A percentile compares a stretch with the other conserved stretches of the same genome.
These are phyloP conservation scores for Epichloe aotearoae DNA, from an alignment of 2,329 filamentous ascomycete species.

Conservation along the genomic window DNA sequence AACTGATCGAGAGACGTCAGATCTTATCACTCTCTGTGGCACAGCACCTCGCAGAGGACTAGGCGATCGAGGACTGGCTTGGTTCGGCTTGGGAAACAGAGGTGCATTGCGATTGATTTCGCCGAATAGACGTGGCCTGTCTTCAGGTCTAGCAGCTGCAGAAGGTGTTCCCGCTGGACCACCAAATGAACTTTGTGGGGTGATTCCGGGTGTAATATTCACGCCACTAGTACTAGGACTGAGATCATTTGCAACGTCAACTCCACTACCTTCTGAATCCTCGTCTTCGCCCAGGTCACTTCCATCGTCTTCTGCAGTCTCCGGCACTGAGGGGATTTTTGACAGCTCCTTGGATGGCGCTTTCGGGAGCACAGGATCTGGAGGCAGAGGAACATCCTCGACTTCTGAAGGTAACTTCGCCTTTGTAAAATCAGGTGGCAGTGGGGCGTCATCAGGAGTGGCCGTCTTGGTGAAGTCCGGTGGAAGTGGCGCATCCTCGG, in stretches of 20 bases:
- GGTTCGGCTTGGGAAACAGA: slow-evolving; percentile 39
- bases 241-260: slow-evolving; percentile 52
- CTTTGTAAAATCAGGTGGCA: slow-evolving; percentile 20
- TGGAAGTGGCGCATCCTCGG: slow-evolving; percentile 11
- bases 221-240: slow-evolving; percentile 35
- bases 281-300: slow-evolving; percentile 29
- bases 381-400: slow-evolving; percentile 27
- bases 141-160: slow-evolving; percentile 18
- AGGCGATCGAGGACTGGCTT: slow-evolving; percentile 54
- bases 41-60: slow-evolving; percentile 53
- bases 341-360: slow-evolving; percentile 18
- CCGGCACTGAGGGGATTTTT: slow-evolving; percentile 24
- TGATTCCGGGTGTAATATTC: slow-evolving; percentile 36
- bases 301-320: slow-evolving; percentile 26
- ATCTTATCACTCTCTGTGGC: slow-evolving; percentile 33
- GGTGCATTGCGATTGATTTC: slow-evolving; percentile 38
- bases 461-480: slow-evolving; percentile 16
- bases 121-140: slow-evolving; percentile 35
- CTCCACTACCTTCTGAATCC: slow-evolving; percentile 44
- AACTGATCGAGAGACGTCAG: slow-evolving; percentile 42
- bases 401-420: slow-evolving; percentile 11
- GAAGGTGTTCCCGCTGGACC: slow-evolving; percentile 28
- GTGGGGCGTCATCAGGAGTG: slow-evolving; percentile 16
- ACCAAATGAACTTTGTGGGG: slow-evolving; percentile 46
- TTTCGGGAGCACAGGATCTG: slow-evolving; percentile 22